Base-by-base conservation (phyloP, 2,329 filamentous ascomycete genomes). In the Lasiodiplodia theobromae region DNA sequence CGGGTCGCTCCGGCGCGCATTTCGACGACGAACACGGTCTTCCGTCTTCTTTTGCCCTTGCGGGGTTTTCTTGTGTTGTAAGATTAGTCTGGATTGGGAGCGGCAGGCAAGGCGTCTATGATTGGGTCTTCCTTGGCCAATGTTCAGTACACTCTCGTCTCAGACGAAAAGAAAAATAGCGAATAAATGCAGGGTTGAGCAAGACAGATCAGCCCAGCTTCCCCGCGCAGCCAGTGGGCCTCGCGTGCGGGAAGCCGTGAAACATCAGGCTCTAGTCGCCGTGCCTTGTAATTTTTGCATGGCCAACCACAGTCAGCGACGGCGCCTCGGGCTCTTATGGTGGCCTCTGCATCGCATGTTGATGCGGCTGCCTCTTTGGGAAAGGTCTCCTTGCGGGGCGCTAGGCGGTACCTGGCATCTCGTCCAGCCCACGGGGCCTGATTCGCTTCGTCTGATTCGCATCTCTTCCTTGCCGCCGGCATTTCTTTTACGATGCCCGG, bases 1-100 rank as follows among this genome's bases (percentile, higher is more conserved):
- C 60, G 60, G 60, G n/a, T 52, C 44, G 60, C 44, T 53, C 60
- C 60, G 60, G 47, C 47, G 47, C 31, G 44, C 21, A 18, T 52
- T 62, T 52, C 60, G 40, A 64, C 34, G 60, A 64, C 60, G 60
- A 64, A 64, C 60, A 64, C 60, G 60, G 60, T 64, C 47, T 64
- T 28, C 60, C 60, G 60, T 52, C 60, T 64, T 64, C 60, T 16
- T 40, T 37, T 34, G 51, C 31, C 47, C 38, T 49, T 14, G 60
- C 47, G 51, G 25, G 12, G 3, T 40, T 64, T 52, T 31, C 44
- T 53, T 64, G 60, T 52, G 40, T 64, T 62, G 47, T 64, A 64
- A 52, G 60, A 64, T 64, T 47, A 64, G 60, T 52, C 44, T 64
- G 47, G 31, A 31, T 28, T 52, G 47, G 44, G 60, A 64, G 60